Percentiles rank a stretch among this genome's conserved stretches.
phyloP scores from a whole-genome alignment of 1,284 basidiomycete species.

The Apiotrichum akiyoshidainum region DNA sequence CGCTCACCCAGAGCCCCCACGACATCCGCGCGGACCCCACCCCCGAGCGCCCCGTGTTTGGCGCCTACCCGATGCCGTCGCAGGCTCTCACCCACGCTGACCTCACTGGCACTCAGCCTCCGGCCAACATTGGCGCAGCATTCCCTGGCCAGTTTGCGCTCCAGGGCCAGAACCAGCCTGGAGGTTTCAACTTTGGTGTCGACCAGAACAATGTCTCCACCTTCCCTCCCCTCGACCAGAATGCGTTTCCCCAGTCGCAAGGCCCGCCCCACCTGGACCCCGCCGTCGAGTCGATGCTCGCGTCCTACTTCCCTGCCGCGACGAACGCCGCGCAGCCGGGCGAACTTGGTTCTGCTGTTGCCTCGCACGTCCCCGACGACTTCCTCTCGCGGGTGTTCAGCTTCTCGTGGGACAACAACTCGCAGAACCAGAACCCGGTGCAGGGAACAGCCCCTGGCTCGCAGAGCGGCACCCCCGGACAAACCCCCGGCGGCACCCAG shows the following conservation, averaged over 20 bases:
- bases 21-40: constrained; percentile 22
- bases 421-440: neutral
- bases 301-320: constrained; percentile 36
- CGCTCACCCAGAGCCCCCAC: constrained; percentile 3
- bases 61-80: constrained; percentile 45
- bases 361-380: constrained; percentile 39
- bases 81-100: neutral
- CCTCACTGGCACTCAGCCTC: neutral
- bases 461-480: neutral
- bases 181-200: constrained; percentile 30
- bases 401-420: constrained; percentile 42
- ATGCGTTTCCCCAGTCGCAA: constrained; percentile 28
- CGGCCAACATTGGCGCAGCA: neutral
- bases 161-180: constrained; percentile 4
- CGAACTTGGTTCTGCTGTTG: constrained; percentile 17
- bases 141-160: constrained; percentile 15
- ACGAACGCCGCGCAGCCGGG: neutral
- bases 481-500: neutral
- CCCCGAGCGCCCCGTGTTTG: constrained; percentile 42
- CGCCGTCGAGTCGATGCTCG: constrained; percentile 41
- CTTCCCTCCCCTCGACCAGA: constrained; percentile 36
- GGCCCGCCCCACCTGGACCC: constrained; percentile 34
- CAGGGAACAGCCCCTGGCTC: neutral
- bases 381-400: constrained; percentile 47
- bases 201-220: constrained; percentile 25